Base-by-base conservation (phyloP, 129 eudicot genomes). In the Sambucus nigra region DNA sequence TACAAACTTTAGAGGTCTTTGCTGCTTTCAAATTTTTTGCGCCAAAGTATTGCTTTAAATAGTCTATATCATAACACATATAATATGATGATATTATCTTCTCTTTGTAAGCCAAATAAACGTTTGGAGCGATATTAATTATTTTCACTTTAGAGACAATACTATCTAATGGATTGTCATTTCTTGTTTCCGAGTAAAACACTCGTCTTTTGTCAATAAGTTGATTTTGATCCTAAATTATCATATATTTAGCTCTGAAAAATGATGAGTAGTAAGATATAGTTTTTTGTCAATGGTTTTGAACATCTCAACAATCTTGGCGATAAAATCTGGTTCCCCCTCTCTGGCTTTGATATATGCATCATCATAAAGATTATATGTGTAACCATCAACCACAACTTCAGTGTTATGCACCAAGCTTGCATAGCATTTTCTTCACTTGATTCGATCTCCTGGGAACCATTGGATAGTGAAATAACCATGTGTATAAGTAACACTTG, bases 311-410 rank as follows among this genome's bases (percentile, higher is more conserved):
- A 71, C 68, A 7, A 80, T 71, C 63, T 62, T 71, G 48, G 73
- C 82, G 45, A 80, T 71, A 39, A 42, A 80, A 59, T 75, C 59
- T 5, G 68, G 74, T 10, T 68, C 31, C 25, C 82, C 87, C 22
- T 75, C 76, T 57, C 75, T 79, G 46, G 73, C 82, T 82, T 75
- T n/a, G n/a, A n/a, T n/a, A n/a, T n/a, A n/a, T n/a, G n/a, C n/a
- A n/a, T n/a, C n/a, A n/a, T n/a, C n/a, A n/a, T n/a, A n/a, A n/a
- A n/a, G n/a, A n/a, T n/a, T n/a, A n/a, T n/a, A n/a, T n/a, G n/a
- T n/a, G n/a, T n/a, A n/a, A n/a, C n/a, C n/a, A n/a, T n/a, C n/a
- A n/a, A n/a, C n/a, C n/a, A n/a, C n/a, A n/a, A n/a, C n/a, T n/a
- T n/a, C n/a, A n/a, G n/a, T n/a, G n/a, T n/a, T n/a, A n/a, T n/a